Conservation (phyloP, 2,329 filamentous ascomycete genomes). For the Zymoseptoria crescenta region DNA sequence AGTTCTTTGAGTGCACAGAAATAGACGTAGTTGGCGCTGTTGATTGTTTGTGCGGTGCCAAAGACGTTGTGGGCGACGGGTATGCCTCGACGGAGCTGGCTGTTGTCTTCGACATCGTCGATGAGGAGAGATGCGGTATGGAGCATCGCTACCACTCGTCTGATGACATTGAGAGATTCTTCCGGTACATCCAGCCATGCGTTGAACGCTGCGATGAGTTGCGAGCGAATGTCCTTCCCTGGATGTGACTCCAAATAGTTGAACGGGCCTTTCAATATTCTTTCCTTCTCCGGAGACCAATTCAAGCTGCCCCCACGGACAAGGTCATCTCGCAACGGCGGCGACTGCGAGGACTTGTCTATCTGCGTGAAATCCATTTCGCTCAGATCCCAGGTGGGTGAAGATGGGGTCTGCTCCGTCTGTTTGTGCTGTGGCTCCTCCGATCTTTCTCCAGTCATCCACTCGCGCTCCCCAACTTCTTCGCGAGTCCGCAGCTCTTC, state of each 20-base stretch:
- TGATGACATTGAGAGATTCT: slow-evolving; percentile 64
- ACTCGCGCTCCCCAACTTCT: slow-evolving; percentile 23
- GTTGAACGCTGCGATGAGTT: slow-evolving; percentile 75
- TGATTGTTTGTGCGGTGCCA: slow-evolving; percentile 80
- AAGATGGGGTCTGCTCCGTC: neutral
- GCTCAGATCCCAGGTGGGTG: neutral
- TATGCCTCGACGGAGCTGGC: slow-evolving; percentile 65
- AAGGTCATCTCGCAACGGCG: slow-evolving; percentile 25
- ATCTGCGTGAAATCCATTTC: neutral
- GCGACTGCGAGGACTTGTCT: slow-evolving; percentile 5
- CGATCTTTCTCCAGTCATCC: slow-evolving; percentile 19
- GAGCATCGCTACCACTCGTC: slow-evolving; percentile 72
- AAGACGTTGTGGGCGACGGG: slow-evolving; percentile 81
- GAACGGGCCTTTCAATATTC: slow-evolving; percentile 67
- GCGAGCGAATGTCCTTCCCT: slow-evolving; percentile 75
- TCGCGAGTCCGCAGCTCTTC: slow-evolving; percentile 16
- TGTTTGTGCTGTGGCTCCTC: slow-evolving; percentile 11
- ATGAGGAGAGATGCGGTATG: slow-evolving; percentile 78
- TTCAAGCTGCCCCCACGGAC: slow-evolving; percentile 37
- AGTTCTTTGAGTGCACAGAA: slow-evolving; percentile 72
- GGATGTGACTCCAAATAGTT: slow-evolving; percentile 73
- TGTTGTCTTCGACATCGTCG: slow-evolving; percentile 82
- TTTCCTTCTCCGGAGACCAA: slow-evolving; percentile 70
- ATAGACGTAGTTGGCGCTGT: slow-evolving; percentile 84
- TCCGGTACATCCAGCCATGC: slow-evolving; percentile 67